These are phyloP conservation scores for Cercophora samala DNA, from an alignment of 495 filamentous ascomycete species.

Conservation along the genomic window DNA sequence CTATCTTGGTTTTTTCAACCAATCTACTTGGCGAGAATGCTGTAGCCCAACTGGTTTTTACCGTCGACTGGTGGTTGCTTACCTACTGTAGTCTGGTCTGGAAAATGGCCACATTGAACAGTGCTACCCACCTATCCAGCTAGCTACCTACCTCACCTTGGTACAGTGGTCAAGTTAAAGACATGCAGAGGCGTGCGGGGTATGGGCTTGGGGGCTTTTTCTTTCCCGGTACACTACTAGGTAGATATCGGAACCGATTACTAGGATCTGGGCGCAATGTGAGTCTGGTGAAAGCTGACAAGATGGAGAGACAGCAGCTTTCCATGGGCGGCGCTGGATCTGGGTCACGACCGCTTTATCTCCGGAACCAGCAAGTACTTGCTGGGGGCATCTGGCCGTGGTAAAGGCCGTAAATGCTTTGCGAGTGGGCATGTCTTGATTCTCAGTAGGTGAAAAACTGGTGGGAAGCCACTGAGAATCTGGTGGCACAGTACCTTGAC, in stretches of 20 bases:
- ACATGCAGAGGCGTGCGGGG: slow-evolving; percentile 2
- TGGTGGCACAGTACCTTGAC: slow-evolving; percentile 16
- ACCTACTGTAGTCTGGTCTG: background rate
- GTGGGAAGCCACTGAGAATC: slow-evolving; percentile 14
- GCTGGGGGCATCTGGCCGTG: slow-evolving; percentile 10
- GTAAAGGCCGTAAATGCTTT: slow-evolving; percentile 27
- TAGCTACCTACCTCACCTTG: too few relatives aligned
- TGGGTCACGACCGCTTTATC: slow-evolving; percentile 10
- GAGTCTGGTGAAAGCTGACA: background rate
- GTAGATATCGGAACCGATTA: slow-evolving; percentile 5
- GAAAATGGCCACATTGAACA: background rate
- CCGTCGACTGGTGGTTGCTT: background rate
- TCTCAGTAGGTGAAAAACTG: background rate
- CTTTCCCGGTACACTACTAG: background rate
- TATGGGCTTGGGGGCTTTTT: background rate
- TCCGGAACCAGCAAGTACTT: slow-evolving; percentile 1
- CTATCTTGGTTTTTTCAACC: background rate
- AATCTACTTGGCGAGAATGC: background rate
- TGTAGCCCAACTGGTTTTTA: background rate
- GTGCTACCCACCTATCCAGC: background rate
- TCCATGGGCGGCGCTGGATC: slow-evolving; percentile 8
- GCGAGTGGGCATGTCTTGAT: slow-evolving; percentile 17
- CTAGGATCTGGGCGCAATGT: background rate
- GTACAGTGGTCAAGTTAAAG: background rate
- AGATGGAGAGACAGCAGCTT: slow-evolving; percentile 7